A percentile compares a stretch with the other conserved stretches of the same genome.
Conservation (phyloP, 441 rosid species). For the Erodium texanum region DNA sequence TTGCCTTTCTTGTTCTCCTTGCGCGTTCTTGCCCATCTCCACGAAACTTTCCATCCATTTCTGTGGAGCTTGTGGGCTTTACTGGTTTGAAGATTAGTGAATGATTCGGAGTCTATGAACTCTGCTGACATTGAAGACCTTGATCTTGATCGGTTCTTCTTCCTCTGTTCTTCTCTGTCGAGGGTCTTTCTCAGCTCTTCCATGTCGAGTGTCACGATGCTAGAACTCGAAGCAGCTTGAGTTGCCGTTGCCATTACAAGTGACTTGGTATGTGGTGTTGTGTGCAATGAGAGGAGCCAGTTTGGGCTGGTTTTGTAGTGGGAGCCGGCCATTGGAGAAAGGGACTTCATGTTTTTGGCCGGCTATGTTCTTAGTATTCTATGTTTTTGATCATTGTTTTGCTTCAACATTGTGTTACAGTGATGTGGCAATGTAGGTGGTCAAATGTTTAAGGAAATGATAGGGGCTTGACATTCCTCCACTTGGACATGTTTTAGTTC, state of each 20-base stretch:
- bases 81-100: neutral
- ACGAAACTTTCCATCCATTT: slow-evolving; percentile 16
- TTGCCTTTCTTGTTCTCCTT: slow-evolving; percentile 4
- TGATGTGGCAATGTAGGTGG: neutral
- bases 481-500: neutral
- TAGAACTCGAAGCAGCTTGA: neutral
- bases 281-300: neutral
- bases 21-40: slow-evolving; percentile 21
- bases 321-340: neutral
- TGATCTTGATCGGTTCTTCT: neutral
- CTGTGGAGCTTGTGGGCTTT: neutral
- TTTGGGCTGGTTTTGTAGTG: neutral
- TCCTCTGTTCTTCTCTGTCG: neutral
- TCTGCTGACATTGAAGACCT: neutral
- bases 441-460: neutral
- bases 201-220: neutral
- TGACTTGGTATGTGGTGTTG: no score
- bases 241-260: slow-evolving; percentile 1
- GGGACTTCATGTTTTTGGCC: neutral
- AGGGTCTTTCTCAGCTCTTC: neutral
- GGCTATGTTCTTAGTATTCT: neutral
- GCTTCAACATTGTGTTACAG: neutral
- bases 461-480: neutral
- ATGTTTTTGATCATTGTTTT: no score
- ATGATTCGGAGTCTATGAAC: neutral